phyloP scores from a whole-genome alignment of 2,329 filamentous ascomycete genomes.

The Botrytis medusae region DNA sequence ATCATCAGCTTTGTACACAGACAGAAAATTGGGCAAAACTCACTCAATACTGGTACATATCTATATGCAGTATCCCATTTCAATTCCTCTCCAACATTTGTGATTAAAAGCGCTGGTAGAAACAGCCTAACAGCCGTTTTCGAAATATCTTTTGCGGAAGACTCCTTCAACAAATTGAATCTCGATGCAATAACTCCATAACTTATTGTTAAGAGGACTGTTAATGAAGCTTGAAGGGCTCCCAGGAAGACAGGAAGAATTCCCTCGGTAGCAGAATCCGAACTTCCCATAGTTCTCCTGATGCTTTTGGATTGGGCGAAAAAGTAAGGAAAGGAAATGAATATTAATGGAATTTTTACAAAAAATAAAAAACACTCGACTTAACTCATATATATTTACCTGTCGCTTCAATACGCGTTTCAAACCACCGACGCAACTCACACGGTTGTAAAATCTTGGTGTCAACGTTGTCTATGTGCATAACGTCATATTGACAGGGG shows the following conservation, averaged over 20 bases:
- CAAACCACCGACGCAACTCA: not conserved
- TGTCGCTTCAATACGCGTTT: not conserved
- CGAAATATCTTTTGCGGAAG: slow-evolving; percentile 45
- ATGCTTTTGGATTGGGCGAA: not conserved
- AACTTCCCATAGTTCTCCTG: not conserved
- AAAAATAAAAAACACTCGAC: no score
- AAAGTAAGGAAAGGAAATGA: not conserved
- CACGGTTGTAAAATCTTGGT: not conserved
- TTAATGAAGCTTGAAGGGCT: slow-evolving; percentile 49
- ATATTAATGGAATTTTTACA: not conserved
- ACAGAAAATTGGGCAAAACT: not conserved
- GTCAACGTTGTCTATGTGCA: not conserved
- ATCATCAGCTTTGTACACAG: not conserved
- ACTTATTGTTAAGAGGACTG: slow-evolving; percentile 48
- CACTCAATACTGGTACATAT: slow-evolving; percentile 42
- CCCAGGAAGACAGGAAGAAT: slow-evolving; percentile 45
- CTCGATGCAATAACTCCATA: slow-evolving; percentile 47
- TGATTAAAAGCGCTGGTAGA: slow-evolving; percentile 48
- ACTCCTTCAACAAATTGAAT: slow-evolving; percentile 42
- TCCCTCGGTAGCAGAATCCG: slow-evolving; percentile 25
- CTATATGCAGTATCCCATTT: slow-evolving; percentile 41
- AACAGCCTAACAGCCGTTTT: slow-evolving; percentile 50
- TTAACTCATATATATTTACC: not conserved
- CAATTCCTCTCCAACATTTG: slow-evolving; percentile 47
- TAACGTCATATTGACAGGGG: slow-evolving; percentile 9